Conservation (phyloP, 2,329 filamentous ascomycete genomes). For the Ascochyta lentis region DNA sequence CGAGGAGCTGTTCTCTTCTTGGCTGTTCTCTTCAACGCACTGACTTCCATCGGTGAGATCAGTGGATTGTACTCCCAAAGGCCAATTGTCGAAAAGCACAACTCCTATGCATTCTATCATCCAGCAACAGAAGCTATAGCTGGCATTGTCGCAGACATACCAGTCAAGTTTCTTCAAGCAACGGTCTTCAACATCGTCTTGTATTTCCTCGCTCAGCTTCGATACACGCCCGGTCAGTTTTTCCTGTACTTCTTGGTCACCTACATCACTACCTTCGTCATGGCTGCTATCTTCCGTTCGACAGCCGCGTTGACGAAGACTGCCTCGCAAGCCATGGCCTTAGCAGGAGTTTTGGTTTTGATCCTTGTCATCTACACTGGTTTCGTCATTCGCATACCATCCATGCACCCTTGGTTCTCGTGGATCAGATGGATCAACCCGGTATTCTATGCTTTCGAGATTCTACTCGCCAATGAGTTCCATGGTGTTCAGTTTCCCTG, state of each 20-base stretch:
- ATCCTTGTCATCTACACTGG: conserved; percentile 71
- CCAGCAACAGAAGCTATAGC: conserved; percentile 83
- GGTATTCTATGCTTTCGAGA: conserved; percentile 80
- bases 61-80: conserved; percentile 75
- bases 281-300: conserved; percentile 84
- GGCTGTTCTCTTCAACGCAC: conserved; percentile 65
- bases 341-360: conserved; percentile 64
- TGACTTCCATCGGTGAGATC: conserved; percentile 63
- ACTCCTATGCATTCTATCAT: conserved; percentile 85
- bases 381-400: conserved; percentile 69
- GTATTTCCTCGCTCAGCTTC: conserved; percentile 85
- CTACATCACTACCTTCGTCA: conserved; percentile 64
- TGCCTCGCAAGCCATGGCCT: conserved; percentile 62
- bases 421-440: conserved; percentile 69
- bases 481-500: conserved; percentile 43
- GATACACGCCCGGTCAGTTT: conserved; percentile 74
- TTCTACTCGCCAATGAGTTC: conserved; percentile 77
- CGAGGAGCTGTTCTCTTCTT: conserved; percentile 67
- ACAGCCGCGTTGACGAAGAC: conserved; percentile 78
- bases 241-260: conserved; percentile 78
- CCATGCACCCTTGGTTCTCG: conserved; percentile 58
- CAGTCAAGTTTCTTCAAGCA: conserved; percentile 75
- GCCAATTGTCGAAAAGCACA: conserved; percentile 89
- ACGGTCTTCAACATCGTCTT: conserved; percentile 78
- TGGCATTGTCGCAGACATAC: conserved; percentile 83